Conservation (phyloP, 495 filamentous ascomycete genomes). For the Amorphotheca resinae region DNA sequence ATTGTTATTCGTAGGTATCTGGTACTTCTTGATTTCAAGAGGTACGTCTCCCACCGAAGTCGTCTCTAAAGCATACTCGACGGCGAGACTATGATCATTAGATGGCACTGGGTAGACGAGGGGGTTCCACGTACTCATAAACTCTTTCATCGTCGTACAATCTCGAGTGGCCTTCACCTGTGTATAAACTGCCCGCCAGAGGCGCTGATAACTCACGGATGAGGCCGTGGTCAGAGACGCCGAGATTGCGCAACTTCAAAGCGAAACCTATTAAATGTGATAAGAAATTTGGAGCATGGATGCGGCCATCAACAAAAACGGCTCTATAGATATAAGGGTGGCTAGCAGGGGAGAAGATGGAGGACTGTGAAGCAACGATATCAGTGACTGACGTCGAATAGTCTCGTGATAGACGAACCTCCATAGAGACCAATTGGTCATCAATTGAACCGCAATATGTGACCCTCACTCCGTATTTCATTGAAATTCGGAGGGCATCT, state of each 20-base stretch:
- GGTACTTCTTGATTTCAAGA: slow-evolving; percentile 37
- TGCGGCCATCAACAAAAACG: slow-evolving; percentile 85
- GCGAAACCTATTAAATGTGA: slow-evolving; percentile 88
- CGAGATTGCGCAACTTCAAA: slow-evolving; percentile 84
- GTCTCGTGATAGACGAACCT: slow-evolving; percentile 36
- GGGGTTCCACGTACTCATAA: slow-evolving; percentile 67
- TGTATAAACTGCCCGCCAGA: slow-evolving; percentile 81
- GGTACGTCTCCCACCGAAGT: slow-evolving; percentile 44
- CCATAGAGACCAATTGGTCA: slow-evolving; percentile 87
- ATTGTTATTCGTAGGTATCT: slow-evolving; percentile 41
- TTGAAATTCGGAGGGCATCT: slow-evolving; percentile 53
- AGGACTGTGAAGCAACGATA: slow-evolving; percentile 40
- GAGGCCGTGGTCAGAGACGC: slow-evolving; percentile 82
- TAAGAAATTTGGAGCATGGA: slow-evolving; percentile 88
- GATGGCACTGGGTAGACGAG: too few relatives aligned
- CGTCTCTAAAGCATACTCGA: slow-evolving; percentile 78
- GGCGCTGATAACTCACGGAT: slow-evolving; percentile 82
- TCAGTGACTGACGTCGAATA: not conserved
- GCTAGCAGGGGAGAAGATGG: slow-evolving; percentile 64
- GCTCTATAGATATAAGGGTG: slow-evolving; percentile 91
- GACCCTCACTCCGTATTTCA: slow-evolving; percentile 69
- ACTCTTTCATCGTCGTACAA: slow-evolving; percentile 86
- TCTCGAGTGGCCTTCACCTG: slow-evolving; percentile 84
- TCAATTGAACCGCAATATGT: slow-evolving; percentile 87
- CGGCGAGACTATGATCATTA: slow-evolving; percentile 48